Conservation (phyloP, 805 yeast genomes). For the Danielia oregonensis region DNA sequence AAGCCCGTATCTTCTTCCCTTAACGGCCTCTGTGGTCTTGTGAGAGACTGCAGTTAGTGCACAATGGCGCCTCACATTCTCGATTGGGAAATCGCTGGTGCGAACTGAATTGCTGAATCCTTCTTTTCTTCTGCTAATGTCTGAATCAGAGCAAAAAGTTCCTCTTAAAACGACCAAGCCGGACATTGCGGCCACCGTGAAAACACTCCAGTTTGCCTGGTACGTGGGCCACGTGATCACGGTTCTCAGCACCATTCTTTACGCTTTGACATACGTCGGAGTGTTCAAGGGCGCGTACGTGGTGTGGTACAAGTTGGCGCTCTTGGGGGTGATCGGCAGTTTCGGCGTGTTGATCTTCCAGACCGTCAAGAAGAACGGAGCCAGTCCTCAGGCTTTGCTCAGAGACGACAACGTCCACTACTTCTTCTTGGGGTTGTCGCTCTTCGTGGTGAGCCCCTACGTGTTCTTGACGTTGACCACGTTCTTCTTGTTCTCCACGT, state of each 20-base stretch:
- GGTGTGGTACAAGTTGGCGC: constrained; percentile 55
- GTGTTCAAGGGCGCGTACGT: constrained; percentile 21
- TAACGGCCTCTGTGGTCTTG: too few species aligned
- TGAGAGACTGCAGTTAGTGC: too few species aligned
- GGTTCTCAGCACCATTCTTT: constrained; percentile 27
- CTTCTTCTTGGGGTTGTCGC: constrained; percentile 52
- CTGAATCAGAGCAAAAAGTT: constrained; percentile 35
- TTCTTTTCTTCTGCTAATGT: constrained; percentile 51
- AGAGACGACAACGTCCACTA: constrained; percentile 72
- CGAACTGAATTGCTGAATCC: constrained; percentile 54
- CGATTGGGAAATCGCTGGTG: constrained; percentile 41
- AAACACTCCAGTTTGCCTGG: constrained; percentile 74
- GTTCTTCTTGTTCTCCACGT: constrained; percentile 70
- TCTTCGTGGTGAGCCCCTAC: constrained; percentile 49
- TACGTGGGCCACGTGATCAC: constrained; percentile 47
- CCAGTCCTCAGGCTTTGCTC: constrained; percentile 19
- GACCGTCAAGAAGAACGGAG: constrained; percentile 29
- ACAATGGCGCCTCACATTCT: too few species aligned
- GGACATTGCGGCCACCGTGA: constrained; percentile 7
- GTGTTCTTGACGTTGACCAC: constrained; percentile 65
- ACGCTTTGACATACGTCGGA: constrained; percentile 29
- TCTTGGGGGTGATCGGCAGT: constrained; percentile 63
- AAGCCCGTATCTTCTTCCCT: too few species aligned
- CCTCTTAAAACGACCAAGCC: constrained; percentile 44
- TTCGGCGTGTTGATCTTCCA: constrained; percentile 76